Evolutionary conservation across 345 rosid genomes (phyloP), one percentile per base, ranked within the genome.

Genomic region (Murraya paniculata): DNA sequence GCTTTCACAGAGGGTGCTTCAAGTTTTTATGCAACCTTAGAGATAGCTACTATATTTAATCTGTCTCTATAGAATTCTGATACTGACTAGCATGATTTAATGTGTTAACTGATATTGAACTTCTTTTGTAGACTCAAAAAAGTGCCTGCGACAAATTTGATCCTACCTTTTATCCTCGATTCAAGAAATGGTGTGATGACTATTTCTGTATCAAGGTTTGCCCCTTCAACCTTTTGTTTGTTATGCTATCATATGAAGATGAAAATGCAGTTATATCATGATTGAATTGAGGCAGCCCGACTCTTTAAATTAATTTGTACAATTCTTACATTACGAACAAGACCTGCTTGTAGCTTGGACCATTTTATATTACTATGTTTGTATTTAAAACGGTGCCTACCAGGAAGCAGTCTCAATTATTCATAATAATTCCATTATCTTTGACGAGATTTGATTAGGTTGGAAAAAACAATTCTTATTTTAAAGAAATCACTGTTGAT

Each of bases 181-280:
- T 96, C 88, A 94, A 96, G 85, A 92, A 96, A 83, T 96, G 98
- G 97, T 96, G 99, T 41, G 99, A 92, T 81, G 97, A 96, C 83
- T 94, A 94, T 81, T 96, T 96, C 77, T 96, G 87, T 81, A 91
- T 96, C 68, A 91, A 90, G 97, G 98, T 96, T 80, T 66, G 67
- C 41, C 38, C 57, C 38, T 60, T 59, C n/a, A 58, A 65, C 41
- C 6, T 65, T 76, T 81, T 67, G 0, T 24, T 55, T 30, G 14
- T 56, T 10, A 13, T 72, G 65, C 50, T 57, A 31, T 10, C 22
- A 21, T 1, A 58, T 58, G 53, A 72, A 72, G 65, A 38, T 33
- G 55, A 16, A 38, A 36, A 36, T 57, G 11, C n/a, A 14, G 13
- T 36, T 57, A n/a, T 58, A n/a, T 58, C n/a, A 59, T 72, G 55